Evolutionary conservation across 2,329 filamentous ascomycete species (phyloP).

Genomic region (Aspergillus latus): DNA sequence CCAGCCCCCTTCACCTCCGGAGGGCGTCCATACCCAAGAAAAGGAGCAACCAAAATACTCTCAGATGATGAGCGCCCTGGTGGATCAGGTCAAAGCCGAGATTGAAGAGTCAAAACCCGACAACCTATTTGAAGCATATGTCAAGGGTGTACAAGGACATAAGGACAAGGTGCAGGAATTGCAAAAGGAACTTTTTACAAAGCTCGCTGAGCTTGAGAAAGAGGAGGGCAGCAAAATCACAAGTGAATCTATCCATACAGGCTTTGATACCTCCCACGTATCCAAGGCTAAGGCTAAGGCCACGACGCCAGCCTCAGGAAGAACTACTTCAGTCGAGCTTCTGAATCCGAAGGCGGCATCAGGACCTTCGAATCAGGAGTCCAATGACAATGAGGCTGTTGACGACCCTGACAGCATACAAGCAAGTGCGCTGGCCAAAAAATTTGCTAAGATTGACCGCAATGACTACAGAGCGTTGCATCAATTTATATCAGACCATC

Average conservation of each 20-base stretch:
- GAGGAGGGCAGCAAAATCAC: conserved; percentile 90
- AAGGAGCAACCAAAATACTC: conserved; percentile 81
- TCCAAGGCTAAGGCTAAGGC: conserved; percentile 56
- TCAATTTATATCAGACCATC: conserved; percentile 75
- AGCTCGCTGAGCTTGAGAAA: conserved; percentile 78
- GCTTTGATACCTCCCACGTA: conserved; percentile 85
- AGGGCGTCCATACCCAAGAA: conserved; percentile 73
- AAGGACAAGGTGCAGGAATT: conserved; percentile 73
- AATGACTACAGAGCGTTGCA: conserved; percentile 72
- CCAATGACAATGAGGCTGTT: conserved; percentile 48
- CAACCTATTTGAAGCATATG: conserved; percentile 71
- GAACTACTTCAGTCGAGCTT: conserved; percentile 60
- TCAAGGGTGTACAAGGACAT: conserved; percentile 75
- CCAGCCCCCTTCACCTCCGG: conserved; percentile 72
- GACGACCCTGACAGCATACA: conserved; percentile 72
- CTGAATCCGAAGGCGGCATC: conserved; percentile 64
- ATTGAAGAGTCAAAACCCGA: conserved; percentile 71
- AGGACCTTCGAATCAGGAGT: conserved; percentile 45
- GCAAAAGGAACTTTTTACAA: conserved; percentile 70
- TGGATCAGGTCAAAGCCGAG: conserved; percentile 88
- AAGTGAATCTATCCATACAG: conserved; percentile 82
- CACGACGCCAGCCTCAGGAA: conserved; percentile 44
- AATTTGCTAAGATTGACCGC: conserved; percentile 75
- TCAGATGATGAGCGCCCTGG: conserved; percentile 96
- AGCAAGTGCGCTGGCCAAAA: conserved; percentile 71